Evolutionary conservation across 2,329 filamentous ascomycete species (phyloP), one percentile per base, ranked within the genome.

Genomic region (Graphilbum ipis-grandicollis): DNA sequence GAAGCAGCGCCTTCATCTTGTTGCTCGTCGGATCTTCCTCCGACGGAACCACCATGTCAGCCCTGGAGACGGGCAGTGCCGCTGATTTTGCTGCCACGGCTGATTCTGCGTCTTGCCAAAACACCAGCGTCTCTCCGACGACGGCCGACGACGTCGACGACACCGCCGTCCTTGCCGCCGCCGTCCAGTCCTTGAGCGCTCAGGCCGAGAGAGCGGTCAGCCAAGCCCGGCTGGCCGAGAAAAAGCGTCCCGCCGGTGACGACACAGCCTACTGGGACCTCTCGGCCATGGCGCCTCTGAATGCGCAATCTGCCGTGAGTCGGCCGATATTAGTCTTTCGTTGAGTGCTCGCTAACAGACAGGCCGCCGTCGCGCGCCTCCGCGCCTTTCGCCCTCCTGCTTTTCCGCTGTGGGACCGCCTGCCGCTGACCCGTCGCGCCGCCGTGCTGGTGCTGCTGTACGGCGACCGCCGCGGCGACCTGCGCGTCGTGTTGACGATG

Each of bases 371-470:
- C 44, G 65, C 68, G 38, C 65, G 73, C 41, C 59, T 79, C 39
- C 65, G 71, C 36, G 62, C 71, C 37, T 78, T 72, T 52, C 65
- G 59, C 40, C 65, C 74, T 15, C 73, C 73, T 2, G 56, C 68
- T 3, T 75, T 76, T 46, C 60, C 72, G 10, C 52, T 68, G 40
- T 79, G 75, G 74, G 66, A 75, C 48, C 56, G 56, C 17, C 60
- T 79, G 21, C 73, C 74, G 3, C 56, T 66, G 13, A 70, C 63
- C 44, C 71, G 82, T 43, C 74, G 85, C 45, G 88, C 88, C 13
- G 86, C 88, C 19, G 88, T 96, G 30, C 60, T 96, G 37, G 68
- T 96, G 34, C 67, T 96, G 36, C 68, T 96, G 2, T 94, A 90
- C 53, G 83, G 85, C 26, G 88, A 94, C 55, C 68, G 70, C 31